phyloP scores from a whole-genome alignment of 2,329 filamentous ascomycete species.

The Cordyceps cicadae region DNA sequence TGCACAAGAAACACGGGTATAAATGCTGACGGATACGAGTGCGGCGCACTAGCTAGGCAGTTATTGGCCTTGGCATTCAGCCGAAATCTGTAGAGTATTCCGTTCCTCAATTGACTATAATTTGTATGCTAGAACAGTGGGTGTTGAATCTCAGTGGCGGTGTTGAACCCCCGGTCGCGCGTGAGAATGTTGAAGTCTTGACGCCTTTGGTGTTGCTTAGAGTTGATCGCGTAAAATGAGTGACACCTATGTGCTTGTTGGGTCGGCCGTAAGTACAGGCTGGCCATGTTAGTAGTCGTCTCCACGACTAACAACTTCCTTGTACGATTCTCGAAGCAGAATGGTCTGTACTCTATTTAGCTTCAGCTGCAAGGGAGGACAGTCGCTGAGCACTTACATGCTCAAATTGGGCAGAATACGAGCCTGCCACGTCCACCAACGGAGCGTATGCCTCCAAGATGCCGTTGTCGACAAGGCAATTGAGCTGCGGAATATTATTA shows the following conservation, averaged over 20 bases:
- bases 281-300: slow-evolving; percentile 37
- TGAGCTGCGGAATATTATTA: slow-evolving; percentile 33
- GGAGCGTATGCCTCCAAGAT: slow-evolving; percentile 50
- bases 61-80: not conserved
- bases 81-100: not conserved
- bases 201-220: slow-evolving; percentile 1
- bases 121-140: not conserved
- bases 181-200: not conserved
- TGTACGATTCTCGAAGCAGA: slow-evolving; percentile 33
- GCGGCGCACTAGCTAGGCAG: not conserved
- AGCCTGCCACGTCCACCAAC: slow-evolving; percentile 48
- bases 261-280: not conserved
- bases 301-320: slow-evolving; percentile 46
- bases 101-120: no score
- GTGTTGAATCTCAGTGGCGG: not conserved
- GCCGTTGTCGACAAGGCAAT: slow-evolving; percentile 47
- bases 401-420: slow-evolving; percentile 58
- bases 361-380: not conserved
- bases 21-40: not conserved
- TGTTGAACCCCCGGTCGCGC: slow-evolving; percentile 5
- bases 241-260: not conserved
- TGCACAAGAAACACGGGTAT: not conserved
- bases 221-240: not conserved
- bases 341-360: slow-evolving; percentile 32
- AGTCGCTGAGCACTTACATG: slow-evolving; percentile 29